phyloP scores from a whole-genome alignment of 208 protist genomes.

The Leishmania gerbilli region DNA sequence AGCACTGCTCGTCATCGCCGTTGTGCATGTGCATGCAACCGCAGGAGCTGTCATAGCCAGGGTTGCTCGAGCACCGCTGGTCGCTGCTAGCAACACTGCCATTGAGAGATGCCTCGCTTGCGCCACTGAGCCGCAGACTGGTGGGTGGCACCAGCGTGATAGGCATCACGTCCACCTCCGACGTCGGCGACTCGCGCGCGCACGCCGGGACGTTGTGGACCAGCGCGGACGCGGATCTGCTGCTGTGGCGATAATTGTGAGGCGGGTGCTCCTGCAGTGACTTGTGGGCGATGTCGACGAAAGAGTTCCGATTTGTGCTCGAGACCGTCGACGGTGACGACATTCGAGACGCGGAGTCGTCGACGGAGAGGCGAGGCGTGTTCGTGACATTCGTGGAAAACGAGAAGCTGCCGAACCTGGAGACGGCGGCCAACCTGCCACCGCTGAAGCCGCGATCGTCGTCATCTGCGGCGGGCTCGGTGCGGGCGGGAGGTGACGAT shows the following conservation, averaged over 20 bases:
- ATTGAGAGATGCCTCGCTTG: neutral
- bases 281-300: neutral
- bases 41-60: neutral
- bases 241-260: neutral
- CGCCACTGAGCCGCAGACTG: neutral
- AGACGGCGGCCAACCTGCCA: neutral
- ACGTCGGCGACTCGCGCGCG: neutral
- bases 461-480: neutral
- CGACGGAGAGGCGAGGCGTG: neutral
- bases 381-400: neutral
- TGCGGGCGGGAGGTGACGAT: too few relatives aligned
- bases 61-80: neutral
- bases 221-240: neutral
- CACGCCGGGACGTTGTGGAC: slow-evolving; percentile 4
- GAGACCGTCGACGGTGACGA: neutral
- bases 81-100: neutral
- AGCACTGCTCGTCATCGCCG: neutral
- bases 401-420: neutral
- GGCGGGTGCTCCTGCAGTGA: neutral
- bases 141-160: slow-evolving; percentile 9
- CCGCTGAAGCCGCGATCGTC: neutral
- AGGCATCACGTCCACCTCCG: slow-evolving; percentile 5
- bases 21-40: neutral
- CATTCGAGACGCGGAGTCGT: neutral
- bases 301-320: neutral